A percentile compares a stretch with the other conserved stretches of the same genome.
These are phyloP conservation scores for Boechera stricta DNA, from an alignment of 345 rosid species.

Conservation along the genomic window DNA sequence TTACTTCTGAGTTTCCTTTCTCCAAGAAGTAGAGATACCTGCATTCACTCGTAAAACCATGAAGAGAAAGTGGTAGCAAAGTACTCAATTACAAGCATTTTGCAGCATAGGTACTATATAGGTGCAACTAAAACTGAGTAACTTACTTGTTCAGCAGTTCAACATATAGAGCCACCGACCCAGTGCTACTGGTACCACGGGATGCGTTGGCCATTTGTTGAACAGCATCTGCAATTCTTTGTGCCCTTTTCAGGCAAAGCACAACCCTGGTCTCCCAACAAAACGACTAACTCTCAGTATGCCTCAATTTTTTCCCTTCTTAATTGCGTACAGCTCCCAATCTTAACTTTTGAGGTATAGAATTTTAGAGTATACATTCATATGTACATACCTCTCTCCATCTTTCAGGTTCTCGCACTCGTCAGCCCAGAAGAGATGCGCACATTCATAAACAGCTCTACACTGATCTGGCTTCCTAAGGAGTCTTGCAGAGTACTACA, in stretches of 20 bases:
- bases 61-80: constrained; percentile 11
- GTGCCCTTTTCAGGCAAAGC: constrained; percentile 82
- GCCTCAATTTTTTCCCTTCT: background rate
- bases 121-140: background rate
- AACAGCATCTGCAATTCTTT: constrained; percentile 89
- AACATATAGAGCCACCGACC: constrained; percentile 73
- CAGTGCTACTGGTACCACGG: constrained; percentile 66
- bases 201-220: constrained; percentile 84
- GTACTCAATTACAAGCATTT: background rate
- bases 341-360: constrained; percentile 15
- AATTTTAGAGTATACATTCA: background rate
- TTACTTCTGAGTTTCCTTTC: constrained; percentile 85
- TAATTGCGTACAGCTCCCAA: background rate
- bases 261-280: constrained; percentile 62
- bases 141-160: constrained; percentile 93
- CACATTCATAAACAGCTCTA: constrained; percentile 93
- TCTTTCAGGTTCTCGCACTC: constrained; percentile 83
- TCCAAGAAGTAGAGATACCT: constrained; percentile 93
- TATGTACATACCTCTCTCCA: constrained; percentile 82
- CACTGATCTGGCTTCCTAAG: constrained; percentile 99
- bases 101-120: constrained; percentile 1
- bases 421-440: constrained; percentile 94
- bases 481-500: constrained; percentile 94
- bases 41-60: constrained; percentile 31
- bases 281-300: background rate